Base-by-base conservation (phyloP, 2,329 filamentous ascomycete species). In the Botrytis fabae region DNA sequence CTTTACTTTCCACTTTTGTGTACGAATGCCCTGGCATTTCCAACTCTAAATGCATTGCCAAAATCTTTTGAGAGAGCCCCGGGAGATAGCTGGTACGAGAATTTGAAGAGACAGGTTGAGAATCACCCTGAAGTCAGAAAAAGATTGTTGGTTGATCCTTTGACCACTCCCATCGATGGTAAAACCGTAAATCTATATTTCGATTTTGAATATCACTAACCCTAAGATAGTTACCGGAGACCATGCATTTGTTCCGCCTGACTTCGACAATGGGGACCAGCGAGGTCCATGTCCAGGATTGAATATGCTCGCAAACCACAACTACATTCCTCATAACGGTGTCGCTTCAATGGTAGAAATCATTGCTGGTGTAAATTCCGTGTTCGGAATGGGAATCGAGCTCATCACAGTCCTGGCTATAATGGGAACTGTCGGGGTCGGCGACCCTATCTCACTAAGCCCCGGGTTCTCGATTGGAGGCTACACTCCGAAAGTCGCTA, bases 341-440 rank as follows among this genome's bases (percentile, higher is more conserved):
- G 51, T 57, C n/a, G 51, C 51, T 57, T 57, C 51, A 57, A 57
- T 57, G 51, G 51, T 57, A 32, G 51, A 28, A 18, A 57, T 57
- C n/a, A 32, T 57, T 18, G 51, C 51, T 28, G 51, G 51, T 28
- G 51, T 57, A 57, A 57, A 57, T 28, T 57, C 51, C n/a, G 51
- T 57, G n/a, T 57, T 57, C 51, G 51, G 51, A 32, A 57, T 57
- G 51, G 51, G n/a, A 57, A 57, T 57, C n/a, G 51, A 57, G n/a
- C 51, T 57, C n/a, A 57, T 57, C 16, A 57, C 51, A 6, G 51
- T 57, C n/a, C 14, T 57, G 51, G 51, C 51, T 28, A 32, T 57
- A 28, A 57, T 57, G 51, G 51, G 51, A 32, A 57, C 51, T 6
- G 51, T 57, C n/a, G 51, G 51, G 28, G 51, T 57, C n/a, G 51